A percentile compares a stretch with the other conserved stretches of the same genome.
Evolutionary conservation across 202 grass and related monocot genomes (phyloP).

Genomic region (Setaria viridis): DNA sequence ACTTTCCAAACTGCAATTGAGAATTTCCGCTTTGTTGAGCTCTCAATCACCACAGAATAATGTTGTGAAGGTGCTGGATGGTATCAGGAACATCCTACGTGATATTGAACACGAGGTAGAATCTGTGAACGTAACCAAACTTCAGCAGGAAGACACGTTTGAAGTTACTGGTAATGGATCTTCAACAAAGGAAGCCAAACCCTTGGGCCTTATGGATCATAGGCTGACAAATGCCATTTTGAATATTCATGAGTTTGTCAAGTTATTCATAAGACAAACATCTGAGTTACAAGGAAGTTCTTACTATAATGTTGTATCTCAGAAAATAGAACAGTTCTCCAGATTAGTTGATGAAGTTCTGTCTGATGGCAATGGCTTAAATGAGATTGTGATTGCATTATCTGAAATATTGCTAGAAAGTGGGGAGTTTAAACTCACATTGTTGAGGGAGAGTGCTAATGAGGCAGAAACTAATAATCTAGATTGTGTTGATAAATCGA

Average conservation of each 20-base stretch:
- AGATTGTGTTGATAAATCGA: conserved; percentile 97
- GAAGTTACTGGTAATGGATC: conserved; percentile 38
- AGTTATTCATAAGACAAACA: conserved; percentile 72
- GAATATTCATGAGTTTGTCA: conserved; percentile 83
- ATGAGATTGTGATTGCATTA: conserved; percentile 62
- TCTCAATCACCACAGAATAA: conserved; percentile 59
- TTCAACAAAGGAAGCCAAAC: neutral
- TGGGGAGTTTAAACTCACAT: conserved; percentile 66
- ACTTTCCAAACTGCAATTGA: conserved; percentile 66
- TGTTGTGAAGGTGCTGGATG: conserved; percentile 65
- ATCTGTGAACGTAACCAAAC: conserved; percentile 43
- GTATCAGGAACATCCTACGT: conserved; percentile 75
- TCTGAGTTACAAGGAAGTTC: conserved; percentile 63
- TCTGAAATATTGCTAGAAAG: conserved; percentile 75
- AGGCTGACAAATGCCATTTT: conserved; percentile 63
- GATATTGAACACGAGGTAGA: conserved; percentile 72
- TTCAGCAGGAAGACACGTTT: conserved; percentile 13
- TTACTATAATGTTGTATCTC: conserved; percentile 53
- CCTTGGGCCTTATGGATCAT: conserved; percentile 46
- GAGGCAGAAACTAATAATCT: conserved; percentile 76
- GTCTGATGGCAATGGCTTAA: conserved; percentile 55
- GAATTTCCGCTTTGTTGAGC: conserved; percentile 72
- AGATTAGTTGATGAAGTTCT: conserved; percentile 65
- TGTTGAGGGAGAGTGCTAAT: conserved; percentile 52
- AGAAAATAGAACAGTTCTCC: conserved; percentile 83